Evolutionary conservation across 2,329 filamentous ascomycete species (phyloP), one percentile per base, ranked within the genome.

Genomic region (Aspergillus uvarum): DNA sequence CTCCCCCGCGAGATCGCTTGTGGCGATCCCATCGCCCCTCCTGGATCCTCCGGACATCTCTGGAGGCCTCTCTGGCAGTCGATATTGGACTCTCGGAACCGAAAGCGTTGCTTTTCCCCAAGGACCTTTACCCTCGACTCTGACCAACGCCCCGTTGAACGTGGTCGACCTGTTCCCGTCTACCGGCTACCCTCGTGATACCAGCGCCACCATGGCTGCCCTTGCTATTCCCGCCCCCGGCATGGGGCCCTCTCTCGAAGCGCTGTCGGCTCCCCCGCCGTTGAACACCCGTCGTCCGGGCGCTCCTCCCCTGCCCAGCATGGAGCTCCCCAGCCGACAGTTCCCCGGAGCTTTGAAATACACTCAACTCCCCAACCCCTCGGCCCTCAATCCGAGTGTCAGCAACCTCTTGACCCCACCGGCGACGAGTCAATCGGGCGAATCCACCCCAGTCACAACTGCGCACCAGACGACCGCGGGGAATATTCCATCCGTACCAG

Each of bases 211-310:
- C 78, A 83, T 88, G 85, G 85, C 85, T 80, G 81, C 85, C 73
- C 82, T 85, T 69, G 83, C 85, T 72, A 80, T 84, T 69, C 83
- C 82, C 70, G 81, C 83, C 73, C 78, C 82, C 72, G 84, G 82
- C 74, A 88, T 88, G 85, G 83, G 85, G 77, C 79, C 84, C 73
- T 81, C 82, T 72, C 77, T 85, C 72, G 85, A 87, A 75, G 79
- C 80, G 74, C 83, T 88, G 79, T 82, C 82, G 75, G 80, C 82
- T 69, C 82, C 84, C 68, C 81, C 62, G 31, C 63, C 83, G 72
- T 89, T 92, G 73, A 85, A 87, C 67, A 83, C 87, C 74, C 85
- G 89, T 70, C 85, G 89, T 75, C 85, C 87, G 71, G 88, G 88
- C 70, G 86, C 89, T 63, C 85, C 85, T 59, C 84, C 84, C 68